phyloP scores from a whole-genome alignment of 2,329 filamentous ascomycete species.

The Aquanectria penicillioides region DNA sequence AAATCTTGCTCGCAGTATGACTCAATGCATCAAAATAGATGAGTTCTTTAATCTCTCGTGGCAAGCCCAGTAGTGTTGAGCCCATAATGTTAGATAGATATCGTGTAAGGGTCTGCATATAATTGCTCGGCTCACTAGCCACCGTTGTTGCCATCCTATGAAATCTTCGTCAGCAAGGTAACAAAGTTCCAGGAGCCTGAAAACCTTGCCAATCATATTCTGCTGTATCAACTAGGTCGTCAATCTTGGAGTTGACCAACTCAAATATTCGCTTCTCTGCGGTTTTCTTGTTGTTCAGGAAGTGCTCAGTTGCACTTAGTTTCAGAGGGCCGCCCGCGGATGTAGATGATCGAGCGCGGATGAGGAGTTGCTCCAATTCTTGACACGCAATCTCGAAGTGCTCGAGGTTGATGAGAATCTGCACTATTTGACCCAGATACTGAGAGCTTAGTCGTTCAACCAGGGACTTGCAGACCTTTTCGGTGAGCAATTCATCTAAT shows the following conservation, averaged over 20 bases:
- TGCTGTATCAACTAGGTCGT: conserved; percentile 94
- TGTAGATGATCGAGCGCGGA: conserved; percentile 83
- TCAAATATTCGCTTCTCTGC: conserved; percentile 99
- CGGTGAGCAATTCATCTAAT: conserved; percentile 91
- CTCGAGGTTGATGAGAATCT: conserved; percentile 97
- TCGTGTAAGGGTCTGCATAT: conserved; percentile 93
- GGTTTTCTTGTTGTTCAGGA: conserved; percentile 90
- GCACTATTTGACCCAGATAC: conserved; percentile 96
- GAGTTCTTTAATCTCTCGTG: conserved; percentile 93
- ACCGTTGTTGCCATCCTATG: conserved; percentile 63
- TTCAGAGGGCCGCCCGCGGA: conserved; percentile 83
- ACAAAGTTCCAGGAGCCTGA: not conserved
- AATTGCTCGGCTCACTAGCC: conserved; percentile 82
- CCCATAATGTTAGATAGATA: conserved; percentile 98
- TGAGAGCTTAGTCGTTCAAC: conserved; percentile 90
- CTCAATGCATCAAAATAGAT: conserved; percentile 97
- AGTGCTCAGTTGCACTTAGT: conserved; percentile 85
- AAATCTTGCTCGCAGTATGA: conserved; percentile 87
- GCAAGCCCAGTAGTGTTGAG: conserved; percentile 90
- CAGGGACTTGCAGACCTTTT: conserved; percentile 90
- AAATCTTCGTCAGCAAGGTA: conserved; percentile 28
- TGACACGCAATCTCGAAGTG: conserved; percentile 95
- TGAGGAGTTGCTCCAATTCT: conserved; percentile 87
- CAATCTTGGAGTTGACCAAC: conserved; percentile 97
- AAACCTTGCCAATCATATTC: conserved; percentile 87